Base-by-base conservation (phyloP, 2,329 filamentous ascomycete species). In the Penicillium polonicum region DNA sequence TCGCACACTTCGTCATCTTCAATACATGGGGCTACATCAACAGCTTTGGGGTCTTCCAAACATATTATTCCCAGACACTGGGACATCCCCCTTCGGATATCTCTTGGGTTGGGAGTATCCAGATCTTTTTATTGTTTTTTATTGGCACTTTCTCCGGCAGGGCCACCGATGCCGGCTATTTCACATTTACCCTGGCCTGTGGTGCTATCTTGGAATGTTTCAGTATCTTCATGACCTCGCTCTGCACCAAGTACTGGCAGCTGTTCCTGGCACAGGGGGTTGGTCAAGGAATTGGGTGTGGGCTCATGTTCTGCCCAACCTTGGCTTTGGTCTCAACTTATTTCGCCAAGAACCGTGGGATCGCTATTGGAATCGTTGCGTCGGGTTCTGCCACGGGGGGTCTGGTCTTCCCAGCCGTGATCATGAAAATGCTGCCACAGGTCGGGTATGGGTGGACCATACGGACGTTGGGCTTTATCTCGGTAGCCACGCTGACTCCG, bases 391-490 rank as follows among this genome's bases (percentile, higher is more conserved):
- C 81, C 0, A 82, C 82, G 0, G 88, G 87, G 1, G 86, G 86
- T 0, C 74, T 88, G 23, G 77, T 89, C 3, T 90, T 87, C 66
- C 86, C 87, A 0, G 76, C 83, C 2, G 78, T 85, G 19, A 77
- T 82, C 1, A 76, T 80, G 65, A 80, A 85, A 53, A 72, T 88
- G 12, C 72, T 88, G 2, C 83, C 85, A 0, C 77, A 75, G 19
- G 73, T 88, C 4, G 87, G 87, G 0, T 89, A 88, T 65, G 77
- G 78, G 0, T 88, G 86, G 85, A 86, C 87, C 0, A 79, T 87
- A n/a, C 77, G 86, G 0, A 79, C 82, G 0, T 78, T 88, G 60
- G 86, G 82, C 0, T 81, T 89, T 51, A 79, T 89, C 33, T 83
- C 85, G 27, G 62, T 88, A 2, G 79, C 73, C 0, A 76, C 78